Percentiles rank a stretch among this genome's conserved stretches.
Conservation (phyloP, 164 flowering plant genomes). For the Kalanchoe fedtschenkoi region DNA sequence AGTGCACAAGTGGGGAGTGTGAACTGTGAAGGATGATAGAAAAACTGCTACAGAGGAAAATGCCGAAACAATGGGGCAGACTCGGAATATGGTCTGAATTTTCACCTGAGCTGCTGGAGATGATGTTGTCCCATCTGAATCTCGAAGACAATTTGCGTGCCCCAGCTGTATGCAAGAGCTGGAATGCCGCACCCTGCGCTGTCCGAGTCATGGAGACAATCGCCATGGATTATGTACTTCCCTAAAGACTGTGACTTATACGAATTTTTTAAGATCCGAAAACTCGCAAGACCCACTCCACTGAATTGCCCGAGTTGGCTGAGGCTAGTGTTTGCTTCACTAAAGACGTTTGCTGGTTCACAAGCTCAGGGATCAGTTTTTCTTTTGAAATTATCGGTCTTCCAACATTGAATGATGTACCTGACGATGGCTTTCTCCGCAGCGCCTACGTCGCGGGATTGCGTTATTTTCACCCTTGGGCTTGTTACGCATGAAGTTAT, state of each 20-base stretch:
- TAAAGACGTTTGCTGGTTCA: constrained; percentile 6
- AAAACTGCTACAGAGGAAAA: too few relatives aligned
- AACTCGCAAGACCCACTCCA: not conserved
- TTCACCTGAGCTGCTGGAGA: not conserved
- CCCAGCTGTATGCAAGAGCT: not conserved
- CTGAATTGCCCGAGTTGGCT: not conserved
- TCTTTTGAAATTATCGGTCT: not conserved
- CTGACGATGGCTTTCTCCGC: constrained; percentile 5
- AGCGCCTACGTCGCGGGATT: constrained; percentile 3
- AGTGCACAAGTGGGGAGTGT: too few relatives aligned
- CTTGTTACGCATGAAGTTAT: not conserved
- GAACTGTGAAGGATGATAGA: too few relatives aligned
- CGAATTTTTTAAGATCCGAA: constrained; percentile 6
- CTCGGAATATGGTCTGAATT: not conserved
- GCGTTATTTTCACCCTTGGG: not conserved
- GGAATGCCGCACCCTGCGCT: not conserved
- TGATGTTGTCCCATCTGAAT: not conserved
- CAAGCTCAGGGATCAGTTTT: not conserved
- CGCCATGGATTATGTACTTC: not conserved
- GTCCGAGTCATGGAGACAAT: not conserved
- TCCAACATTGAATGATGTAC: not conserved
- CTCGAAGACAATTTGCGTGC: constrained; percentile 3
- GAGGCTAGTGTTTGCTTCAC: not conserved
- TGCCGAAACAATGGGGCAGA: not conserved
- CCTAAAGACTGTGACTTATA: not conserved